Evolutionary conservation across 768 basidiomycete species (phyloP), one percentile per base, ranked within the genome.

Genomic region (Lactarius evosmus): DNA sequence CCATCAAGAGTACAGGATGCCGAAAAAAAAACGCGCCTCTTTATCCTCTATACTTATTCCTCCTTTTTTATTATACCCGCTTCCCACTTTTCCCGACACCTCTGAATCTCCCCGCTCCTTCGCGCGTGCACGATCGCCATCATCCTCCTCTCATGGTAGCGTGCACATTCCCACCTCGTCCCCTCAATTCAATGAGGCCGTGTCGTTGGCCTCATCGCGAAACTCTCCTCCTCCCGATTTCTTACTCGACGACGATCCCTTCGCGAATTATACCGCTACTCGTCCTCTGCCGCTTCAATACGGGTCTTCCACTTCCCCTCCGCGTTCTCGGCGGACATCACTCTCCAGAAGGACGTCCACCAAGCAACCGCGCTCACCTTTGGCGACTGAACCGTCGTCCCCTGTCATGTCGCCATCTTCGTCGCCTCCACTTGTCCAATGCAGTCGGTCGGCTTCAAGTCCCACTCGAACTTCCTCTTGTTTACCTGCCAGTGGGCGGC

Each of bases 181-280:
- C 49, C 27, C 41, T 22, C 54, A 57, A 29, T 38, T 51, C 40
- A 29, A 46, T 9, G 65, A 56, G 29, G 22, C 53, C 16, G 8
- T 29, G 41, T 25, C 53, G 54, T 32, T 56, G 32, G 65, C 66
- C 6, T 65, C 71, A 25, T 50, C 70, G 44, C 67, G 72, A 49
- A 68, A 70, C 67, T 70, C 73, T 51, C 65, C 77, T 41, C 71
- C 76, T 19, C 70, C 74, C 9, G 70, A 74, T 68, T 61, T 67
- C 50, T 78, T 89, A 22, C 76, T 88, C 29, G 88, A 89, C 69
- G 84, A 86, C 57, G 89, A 91, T 69, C 89, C 89, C 2, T 91
- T 91, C 69, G 89, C 89, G 25, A 83, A 85, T 65, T 76, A 87
- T 16, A 75, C 79, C 0, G 69, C 73, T 32, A 65, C 70, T 30